These are phyloP conservation scores for Berberis thunbergii DNA, from an alignment of 164 flowering plant genomes.

Conservation along the genomic window DNA sequence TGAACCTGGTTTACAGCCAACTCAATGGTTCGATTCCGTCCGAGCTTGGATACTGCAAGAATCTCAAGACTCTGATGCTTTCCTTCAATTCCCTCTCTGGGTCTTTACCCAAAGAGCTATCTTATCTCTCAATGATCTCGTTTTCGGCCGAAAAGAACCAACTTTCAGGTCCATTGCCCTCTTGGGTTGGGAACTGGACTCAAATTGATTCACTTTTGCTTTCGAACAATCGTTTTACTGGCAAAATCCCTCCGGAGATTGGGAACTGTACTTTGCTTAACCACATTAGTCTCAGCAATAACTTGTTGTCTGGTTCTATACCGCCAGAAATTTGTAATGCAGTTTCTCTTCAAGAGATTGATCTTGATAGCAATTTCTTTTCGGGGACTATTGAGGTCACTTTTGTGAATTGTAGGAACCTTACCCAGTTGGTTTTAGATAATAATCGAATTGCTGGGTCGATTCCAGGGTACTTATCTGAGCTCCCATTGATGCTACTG, in stretches of 20 bases:
- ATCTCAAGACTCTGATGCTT: conserved; percentile 44
- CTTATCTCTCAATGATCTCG: conserved; percentile 38
- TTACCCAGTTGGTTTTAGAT: conserved; percentile 43
- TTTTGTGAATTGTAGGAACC: conserved; percentile 45
- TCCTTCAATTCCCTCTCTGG: conserved; percentile 67
- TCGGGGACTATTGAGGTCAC: conserved; percentile 39
- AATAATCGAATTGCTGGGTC: conserved; percentile 47
- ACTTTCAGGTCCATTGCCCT: conserved; percentile 59
- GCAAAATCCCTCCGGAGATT: conserved; percentile 57
- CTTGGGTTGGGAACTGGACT: conserved; percentile 66
- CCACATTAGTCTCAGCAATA: conserved; percentile 45
- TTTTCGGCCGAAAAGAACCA: conserved; percentile 60
- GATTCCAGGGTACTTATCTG: conserved; percentile 55
- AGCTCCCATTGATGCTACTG: conserved; percentile 55
- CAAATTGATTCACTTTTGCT: conserved; percentile 42
- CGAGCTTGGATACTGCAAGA: conserved; percentile 54
- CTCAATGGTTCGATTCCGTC: conserved; percentile 59
- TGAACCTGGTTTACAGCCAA: conserved; percentile 44
- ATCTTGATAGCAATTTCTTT: conserved; percentile 48
- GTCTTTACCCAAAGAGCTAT: conserved; percentile 44
- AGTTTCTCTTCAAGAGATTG: conserved; percentile 36
- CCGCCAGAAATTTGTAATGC: conserved; percentile 61
- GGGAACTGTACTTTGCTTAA: conserved; percentile 53
- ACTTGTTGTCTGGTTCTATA: conserved; percentile 43
- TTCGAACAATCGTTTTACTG: conserved; percentile 42